These are phyloP conservation scores for Alternaria hordeiaustralica DNA, from an alignment of 2,329 filamentous ascomycete species.

Conservation along the genomic window DNA sequence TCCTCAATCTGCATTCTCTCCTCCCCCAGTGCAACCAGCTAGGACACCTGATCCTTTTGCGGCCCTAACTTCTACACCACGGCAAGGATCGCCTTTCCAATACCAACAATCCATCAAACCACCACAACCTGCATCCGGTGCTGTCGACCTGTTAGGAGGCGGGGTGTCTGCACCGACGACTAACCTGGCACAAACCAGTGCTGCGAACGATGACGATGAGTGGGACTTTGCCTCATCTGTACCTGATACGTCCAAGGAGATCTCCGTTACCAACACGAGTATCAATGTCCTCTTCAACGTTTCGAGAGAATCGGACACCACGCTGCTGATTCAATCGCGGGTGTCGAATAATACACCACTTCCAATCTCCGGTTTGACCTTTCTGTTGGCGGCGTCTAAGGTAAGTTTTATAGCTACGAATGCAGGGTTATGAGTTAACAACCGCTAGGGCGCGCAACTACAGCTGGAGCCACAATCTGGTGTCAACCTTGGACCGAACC, in stretches of 20 bases:
- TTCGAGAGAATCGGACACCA: slow-evolving; percentile 61
- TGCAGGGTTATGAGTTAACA: slow-evolving; percentile 13
- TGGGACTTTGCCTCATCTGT: slow-evolving; percentile 93
- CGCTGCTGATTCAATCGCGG: slow-evolving; percentile 74
- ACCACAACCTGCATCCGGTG: slow-evolving; percentile 37
- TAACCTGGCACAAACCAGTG: slow-evolving; percentile 34
- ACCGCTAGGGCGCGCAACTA: slow-evolving; percentile 74
- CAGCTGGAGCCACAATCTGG: slow-evolving; percentile 86
- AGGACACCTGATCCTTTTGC: slow-evolving; percentile 65
- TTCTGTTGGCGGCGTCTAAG: slow-evolving; percentile 93
- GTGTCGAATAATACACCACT: slow-evolving; percentile 82
- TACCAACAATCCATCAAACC: slow-evolving; percentile 54
- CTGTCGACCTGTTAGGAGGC: slow-evolving; percentile 48
- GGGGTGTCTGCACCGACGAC: slow-evolving; percentile 32
- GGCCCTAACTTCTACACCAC: slow-evolving; percentile 60
- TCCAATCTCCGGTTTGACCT: slow-evolving; percentile 79
- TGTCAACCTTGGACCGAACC: slow-evolving; percentile 72
- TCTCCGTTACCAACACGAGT: slow-evolving; percentile 71
- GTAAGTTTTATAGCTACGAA: slow-evolving; percentile 54
- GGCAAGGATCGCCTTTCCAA: slow-evolving; percentile 58
- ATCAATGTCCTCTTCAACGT: slow-evolving; percentile 78
- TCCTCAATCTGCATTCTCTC: slow-evolving; percentile 49
- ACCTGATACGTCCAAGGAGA: slow-evolving; percentile 71
- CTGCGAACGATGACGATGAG: slow-evolving; percentile 88
- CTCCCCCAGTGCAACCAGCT: slow-evolving; percentile 42